phyloP scores from a whole-genome alignment of 495 filamentous ascomycete species.

The Xylaria scruposa region DNA sequence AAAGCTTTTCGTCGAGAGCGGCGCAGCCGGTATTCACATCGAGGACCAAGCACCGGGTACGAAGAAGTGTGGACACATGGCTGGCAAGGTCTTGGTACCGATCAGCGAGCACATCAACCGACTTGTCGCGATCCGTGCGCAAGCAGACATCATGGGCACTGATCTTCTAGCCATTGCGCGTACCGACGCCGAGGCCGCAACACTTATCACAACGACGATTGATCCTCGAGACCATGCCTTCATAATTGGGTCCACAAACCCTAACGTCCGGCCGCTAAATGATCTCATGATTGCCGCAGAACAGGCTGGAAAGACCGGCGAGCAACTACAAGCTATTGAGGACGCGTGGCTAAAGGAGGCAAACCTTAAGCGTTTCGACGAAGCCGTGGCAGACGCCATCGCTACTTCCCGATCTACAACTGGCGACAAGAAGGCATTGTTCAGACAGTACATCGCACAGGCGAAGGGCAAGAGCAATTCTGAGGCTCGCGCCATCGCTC shows the following conservation, averaged over 20 bases:
- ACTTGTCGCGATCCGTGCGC: slow-evolving; percentile 92
- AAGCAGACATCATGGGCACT: slow-evolving; percentile 96
- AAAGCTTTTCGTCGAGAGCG: slow-evolving; percentile 95
- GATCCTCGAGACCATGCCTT: slow-evolving; percentile 93
- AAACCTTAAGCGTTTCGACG: slow-evolving; percentile 87
- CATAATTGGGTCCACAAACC: slow-evolving; percentile 90
- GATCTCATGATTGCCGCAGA: slow-evolving; percentile 92
- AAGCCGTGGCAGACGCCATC: slow-evolving; percentile 86
- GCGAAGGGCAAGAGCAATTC: slow-evolving; percentile 83
- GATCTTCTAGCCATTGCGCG: slow-evolving; percentile 91
- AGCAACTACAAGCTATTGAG: slow-evolving; percentile 88
- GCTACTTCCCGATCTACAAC: slow-evolving; percentile 55
- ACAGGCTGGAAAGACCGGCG: slow-evolving; percentile 78
- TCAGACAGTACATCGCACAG: slow-evolving; percentile 66
- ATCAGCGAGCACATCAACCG: slow-evolving; percentile 99
- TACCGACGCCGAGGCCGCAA: slow-evolving; percentile 97
- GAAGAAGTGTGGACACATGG: slow-evolving; percentile 99
- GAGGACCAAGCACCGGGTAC: slow-evolving; percentile 98
- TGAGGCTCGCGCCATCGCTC: slow-evolving; percentile 84
- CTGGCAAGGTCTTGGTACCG: slow-evolving; percentile 96
- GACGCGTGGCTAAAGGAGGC: slow-evolving; percentile 85
- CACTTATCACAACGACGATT: slow-evolving; percentile 95
- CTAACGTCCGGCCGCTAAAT: slow-evolving; percentile 79
- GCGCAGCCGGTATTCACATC: slow-evolving; percentile 97
- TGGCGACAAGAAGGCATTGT: slow-evolving; percentile 70